Conservation (phyloP, 164 flowering plant species). For the Umbilicus rupestris region DNA sequence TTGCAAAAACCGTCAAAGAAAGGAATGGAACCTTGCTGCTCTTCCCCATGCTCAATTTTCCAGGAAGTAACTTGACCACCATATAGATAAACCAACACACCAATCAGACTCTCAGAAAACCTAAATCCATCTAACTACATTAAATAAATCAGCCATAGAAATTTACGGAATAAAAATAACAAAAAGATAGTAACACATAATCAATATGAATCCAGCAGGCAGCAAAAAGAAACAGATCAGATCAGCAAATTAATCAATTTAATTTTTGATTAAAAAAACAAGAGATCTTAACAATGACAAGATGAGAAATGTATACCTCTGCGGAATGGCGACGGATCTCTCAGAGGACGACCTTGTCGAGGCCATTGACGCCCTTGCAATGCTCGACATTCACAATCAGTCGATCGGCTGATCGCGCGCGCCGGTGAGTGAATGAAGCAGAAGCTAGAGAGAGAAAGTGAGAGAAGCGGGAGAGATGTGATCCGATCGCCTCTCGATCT, state of each 20-base stretch:
- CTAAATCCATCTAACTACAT: neutral
- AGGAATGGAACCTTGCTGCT: constrained; percentile 24
- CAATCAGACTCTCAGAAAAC: neutral
- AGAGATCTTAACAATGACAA: too few relatives aligned
- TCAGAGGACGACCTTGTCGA: constrained; percentile 26
- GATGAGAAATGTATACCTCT: too few relatives aligned
- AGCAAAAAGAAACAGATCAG: neutral
- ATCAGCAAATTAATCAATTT: neutral
- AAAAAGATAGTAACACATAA: neutral
- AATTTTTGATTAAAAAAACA: neutral
- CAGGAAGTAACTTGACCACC: constrained; percentile 36
- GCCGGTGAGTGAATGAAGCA: too few relatives aligned
- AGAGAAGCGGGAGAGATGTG: too few relatives aligned
- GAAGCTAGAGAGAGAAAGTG: too few relatives aligned
- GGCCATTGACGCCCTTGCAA: constrained; percentile 23
- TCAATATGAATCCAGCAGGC: neutral
- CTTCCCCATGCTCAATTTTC: constrained; percentile 36
- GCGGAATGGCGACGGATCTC: constrained; percentile 26
- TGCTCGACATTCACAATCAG: constrained; percentile 9
- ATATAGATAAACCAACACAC: constrained; percentile 22
- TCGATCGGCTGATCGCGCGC: neutral
- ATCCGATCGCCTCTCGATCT: too few relatives aligned
- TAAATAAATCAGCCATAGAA: neutral
- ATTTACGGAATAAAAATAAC: too few relatives aligned
- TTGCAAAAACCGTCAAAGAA: neutral